Evolutionary conservation across 176 grass and related monocot species (phyloP).

Genomic region (Elaeis guineensis): DNA sequence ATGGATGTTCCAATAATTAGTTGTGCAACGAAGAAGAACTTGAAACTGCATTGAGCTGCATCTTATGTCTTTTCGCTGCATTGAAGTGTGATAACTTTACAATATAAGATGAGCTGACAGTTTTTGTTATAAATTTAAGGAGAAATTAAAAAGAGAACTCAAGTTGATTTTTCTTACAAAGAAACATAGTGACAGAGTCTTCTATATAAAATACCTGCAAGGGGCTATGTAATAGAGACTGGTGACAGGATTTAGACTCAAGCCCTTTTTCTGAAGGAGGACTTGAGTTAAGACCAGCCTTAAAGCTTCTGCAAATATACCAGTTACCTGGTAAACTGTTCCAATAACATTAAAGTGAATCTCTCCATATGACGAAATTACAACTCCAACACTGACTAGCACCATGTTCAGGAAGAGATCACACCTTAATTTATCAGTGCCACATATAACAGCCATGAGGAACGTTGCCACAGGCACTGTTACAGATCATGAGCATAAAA

Average conservation of each 20-base stretch:
- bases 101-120: no score
- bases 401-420: slow-evolving; percentile 93
- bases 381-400: slow-evolving; percentile 95
- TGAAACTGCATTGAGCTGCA: no score
- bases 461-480: slow-evolving; percentile 99
- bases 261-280: slow-evolving; percentile 98
- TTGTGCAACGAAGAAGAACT: no score
- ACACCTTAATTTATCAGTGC: slow-evolving; percentile 90
- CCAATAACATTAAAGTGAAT: slow-evolving; percentile 97
- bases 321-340: slow-evolving; percentile 92
- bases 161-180: no score
- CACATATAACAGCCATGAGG: slow-evolving; percentile 87
- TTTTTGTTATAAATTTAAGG: no score
- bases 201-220: slow-evolving; percentile 67
- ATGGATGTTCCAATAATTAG: no score
- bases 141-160: no score
- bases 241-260: slow-evolving; percentile 94
- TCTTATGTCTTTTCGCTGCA: no score
- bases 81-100: no score
- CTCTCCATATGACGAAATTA: slow-evolving; percentile 92
- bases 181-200: no score
- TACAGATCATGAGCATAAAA: slow-evolving; percentile 27
- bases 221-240: slow-evolving; percentile 99
- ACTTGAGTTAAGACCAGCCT: slow-evolving; percentile 94
- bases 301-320: slow-evolving; percentile 95